phyloP scores from a whole-genome alignment of 108 stramenopile species.

The Fistulifera solaris region DNA sequence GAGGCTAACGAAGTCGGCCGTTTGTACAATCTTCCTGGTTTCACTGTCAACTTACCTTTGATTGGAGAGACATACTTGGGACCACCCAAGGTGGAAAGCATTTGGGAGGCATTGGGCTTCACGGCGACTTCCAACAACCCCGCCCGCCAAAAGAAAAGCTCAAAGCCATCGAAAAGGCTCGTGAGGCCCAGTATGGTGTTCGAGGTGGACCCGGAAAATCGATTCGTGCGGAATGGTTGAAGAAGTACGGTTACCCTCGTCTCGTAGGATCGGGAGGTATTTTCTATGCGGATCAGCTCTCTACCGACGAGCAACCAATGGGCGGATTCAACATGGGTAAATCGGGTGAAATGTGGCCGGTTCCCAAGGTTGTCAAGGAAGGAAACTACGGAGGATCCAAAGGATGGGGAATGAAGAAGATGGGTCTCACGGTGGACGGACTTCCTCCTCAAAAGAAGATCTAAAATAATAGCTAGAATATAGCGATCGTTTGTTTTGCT shows the following conservation, averaged over 20 bases:
- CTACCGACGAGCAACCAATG: conserved; percentile 76
- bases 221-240: conserved; percentile 70
- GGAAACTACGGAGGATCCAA: conserved; percentile 76
- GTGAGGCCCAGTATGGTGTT: conserved; percentile 52
- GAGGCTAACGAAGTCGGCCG: conserved; percentile 67
- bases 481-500: not conserved
- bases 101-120: conserved; percentile 87
- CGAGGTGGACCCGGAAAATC: conserved; percentile 57
- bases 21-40: conserved; percentile 52
- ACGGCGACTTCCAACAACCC: conserved; percentile 87
- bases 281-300: conserved; percentile 84
- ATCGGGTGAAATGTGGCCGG: conserved; percentile 76
- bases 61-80: conserved; percentile 83
- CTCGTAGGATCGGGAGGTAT: conserved; percentile 83
- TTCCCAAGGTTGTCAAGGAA: conserved; percentile 58
- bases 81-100: conserved; percentile 71
- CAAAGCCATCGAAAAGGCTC: conserved; percentile 78
- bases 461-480: conserved; percentile 11
- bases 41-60: conserved; percentile 72
- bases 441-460: conserved; percentile 51
- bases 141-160: conserved; percentile 79
- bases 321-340: conserved; percentile 92
- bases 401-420: conserved; percentile 91
- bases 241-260: conserved; percentile 85
- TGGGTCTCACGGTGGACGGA: conserved; percentile 66